Evolutionary conservation across 106 monocot genomes (phyloP), one percentile per base, ranked within the genome.

Genomic region (Apostasia shenzhenica): DNA sequence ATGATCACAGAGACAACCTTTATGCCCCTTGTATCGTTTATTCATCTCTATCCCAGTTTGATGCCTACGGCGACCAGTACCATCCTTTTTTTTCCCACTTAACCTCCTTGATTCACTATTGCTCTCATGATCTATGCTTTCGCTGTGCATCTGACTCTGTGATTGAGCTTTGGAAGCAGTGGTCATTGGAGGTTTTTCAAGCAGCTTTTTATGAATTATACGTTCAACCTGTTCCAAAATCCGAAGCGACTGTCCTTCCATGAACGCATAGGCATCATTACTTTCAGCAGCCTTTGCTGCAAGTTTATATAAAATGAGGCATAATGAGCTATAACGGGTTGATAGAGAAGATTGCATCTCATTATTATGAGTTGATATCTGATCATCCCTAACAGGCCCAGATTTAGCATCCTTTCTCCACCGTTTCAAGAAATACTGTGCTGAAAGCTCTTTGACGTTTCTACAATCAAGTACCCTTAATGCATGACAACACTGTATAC

Each of bases 361-460:
- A 65, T 65, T 14, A n/a, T 65, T 46, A 43, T 14, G 48, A 13
- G 48, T 3, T 26, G 48, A 65, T 5, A 14, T 4, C 6, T 47
- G 42, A 65, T 65, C 48, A 5, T 48, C 65, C 37, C 48, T 65
- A 49, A 65, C 37, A 12, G 48, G 65, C 26, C 65, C 65, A 48
- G 65, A 65, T 65, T 65, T 65, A 26, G 26, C 65, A 38, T 65
- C 65, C 65, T 65, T 65, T 47, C 65, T 65, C 65, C 65, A 65
- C 37, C 65, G 65, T 48, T 65, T 65, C 48, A 65, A 49, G 2
- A 65, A 65, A 37, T 48, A 65, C 43, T 65, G 65, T 37, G 48
- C 3, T 48, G 48, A 6, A 6, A 65, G 65, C 65, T 65, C 65
- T 48, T 65, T 65, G 48, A 65, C 65, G 48, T 65, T 65, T 12